phyloP scores from a whole-genome alignment of 2,329 filamentous ascomycete genomes.

The Pseudocercospora pini-densiflorae region DNA sequence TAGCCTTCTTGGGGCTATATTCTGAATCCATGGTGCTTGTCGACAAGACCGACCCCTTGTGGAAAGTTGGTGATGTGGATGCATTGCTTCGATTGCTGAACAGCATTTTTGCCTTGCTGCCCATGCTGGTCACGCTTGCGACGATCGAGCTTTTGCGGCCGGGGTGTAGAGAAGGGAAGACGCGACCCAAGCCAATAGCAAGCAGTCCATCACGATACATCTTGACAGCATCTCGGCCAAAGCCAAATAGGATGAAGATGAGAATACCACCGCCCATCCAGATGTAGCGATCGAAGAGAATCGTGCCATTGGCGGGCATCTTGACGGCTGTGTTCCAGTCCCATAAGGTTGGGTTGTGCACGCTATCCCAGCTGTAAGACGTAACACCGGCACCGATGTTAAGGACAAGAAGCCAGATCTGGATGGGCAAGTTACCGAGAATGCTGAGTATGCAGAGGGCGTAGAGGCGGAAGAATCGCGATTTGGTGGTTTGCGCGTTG shows the following conservation, averaged over 20 bases:
- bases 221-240: slow-evolving; percentile 62
- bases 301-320: slow-evolving; percentile 49
- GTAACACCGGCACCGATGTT: slow-evolving; percentile 40
- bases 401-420: slow-evolving; percentile 54
- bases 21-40: slow-evolving; percentile 21
- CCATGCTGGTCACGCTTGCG: slow-evolving; percentile 29
- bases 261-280: slow-evolving; percentile 59
- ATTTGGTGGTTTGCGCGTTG: slow-evolving; percentile 59
- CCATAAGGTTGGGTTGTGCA: slow-evolving; percentile 52
- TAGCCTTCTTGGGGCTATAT: slow-evolving; percentile 27
- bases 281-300: slow-evolving; percentile 63
- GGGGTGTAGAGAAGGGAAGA: slow-evolving; percentile 30
- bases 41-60: slow-evolving; percentile 2
- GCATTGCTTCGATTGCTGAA: slow-evolving; percentile 26
- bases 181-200: slow-evolving; percentile 45
- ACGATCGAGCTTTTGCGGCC: slow-evolving; percentile 15
- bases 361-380: slow-evolving; percentile 52
- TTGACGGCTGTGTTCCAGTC: slow-evolving; percentile 56
- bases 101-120: slow-evolving; percentile 36
- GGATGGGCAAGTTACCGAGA: slow-evolving; percentile 58
- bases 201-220: slow-evolving; percentile 57
- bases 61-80: slow-evolving; percentile 16
- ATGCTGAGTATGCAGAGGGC: slow-evolving; percentile 59
- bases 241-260: slow-evolving; percentile 68
- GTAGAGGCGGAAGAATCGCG: slow-evolving; percentile 66